Conservation (phyloP, 2,329 filamentous ascomycete species). For the Zymoseptoria pseudotritici region DNA sequence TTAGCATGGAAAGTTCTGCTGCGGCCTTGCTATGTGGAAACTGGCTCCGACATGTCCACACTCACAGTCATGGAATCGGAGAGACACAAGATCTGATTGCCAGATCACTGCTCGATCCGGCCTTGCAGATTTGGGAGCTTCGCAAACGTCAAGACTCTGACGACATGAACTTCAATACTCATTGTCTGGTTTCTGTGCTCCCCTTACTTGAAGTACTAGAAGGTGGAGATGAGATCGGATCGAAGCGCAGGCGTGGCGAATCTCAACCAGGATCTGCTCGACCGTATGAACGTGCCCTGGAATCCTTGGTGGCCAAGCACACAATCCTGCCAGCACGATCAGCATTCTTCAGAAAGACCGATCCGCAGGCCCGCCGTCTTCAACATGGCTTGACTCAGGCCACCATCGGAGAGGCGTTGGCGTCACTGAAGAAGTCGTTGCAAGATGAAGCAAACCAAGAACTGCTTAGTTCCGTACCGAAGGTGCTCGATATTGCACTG, state of each 20-base stretch:
- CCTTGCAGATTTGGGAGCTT: conserved; percentile 21
- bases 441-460: background rate
- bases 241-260: conserved; percentile 19
- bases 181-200: conserved; percentile 20
- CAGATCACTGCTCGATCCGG: conserved; percentile 12
- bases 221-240: background rate
- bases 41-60: conserved; percentile 17
- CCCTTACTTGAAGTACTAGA: conserved; percentile 9
- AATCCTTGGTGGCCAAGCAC: conserved; percentile 34
- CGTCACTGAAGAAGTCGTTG: conserved; percentile 2
- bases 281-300: conserved; percentile 6
- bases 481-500: conserved; percentile 36
- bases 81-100: background rate
- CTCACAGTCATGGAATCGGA: background rate
- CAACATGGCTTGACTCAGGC: background rate
- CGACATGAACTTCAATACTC: conserved; percentile 21
- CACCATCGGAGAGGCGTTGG: conserved; percentile 5
- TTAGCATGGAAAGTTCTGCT: conserved; percentile 12
- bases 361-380: conserved; percentile 4
- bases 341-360: conserved; percentile 27
- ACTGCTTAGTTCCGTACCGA: conserved; percentile 10
- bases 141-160: conserved; percentile 18
- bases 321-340: conserved; percentile 34
- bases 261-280: background rate
- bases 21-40: conserved; percentile 20